Percentiles rank a stretch among this genome's conserved stretches.
Evolutionary conservation across 371 early-diverging fungal species (phyloP).

Genomic region (Lichtheimia ramosa): DNA sequence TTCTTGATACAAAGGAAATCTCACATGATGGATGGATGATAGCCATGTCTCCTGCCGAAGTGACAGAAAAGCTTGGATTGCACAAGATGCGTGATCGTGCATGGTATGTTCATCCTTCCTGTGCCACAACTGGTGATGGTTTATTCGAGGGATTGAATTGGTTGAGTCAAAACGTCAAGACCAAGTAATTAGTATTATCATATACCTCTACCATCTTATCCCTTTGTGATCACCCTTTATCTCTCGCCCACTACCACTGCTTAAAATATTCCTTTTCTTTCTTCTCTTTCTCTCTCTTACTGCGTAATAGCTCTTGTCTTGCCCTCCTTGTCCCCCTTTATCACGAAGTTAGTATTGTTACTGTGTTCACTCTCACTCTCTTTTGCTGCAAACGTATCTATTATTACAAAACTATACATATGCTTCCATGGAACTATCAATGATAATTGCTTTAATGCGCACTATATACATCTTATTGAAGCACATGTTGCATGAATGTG

Average conservation of each 20-base stretch:
- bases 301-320: conserved; percentile 1
- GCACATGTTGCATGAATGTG: no score
- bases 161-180: conserved; percentile 86
- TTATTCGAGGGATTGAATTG: conserved; percentile 87
- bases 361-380: not conserved
- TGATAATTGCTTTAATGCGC: no score
- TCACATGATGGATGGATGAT: conserved; percentile 1
- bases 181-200: conserved; percentile 33
- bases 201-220: conserved; percentile 5
- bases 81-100: conserved; percentile 75
- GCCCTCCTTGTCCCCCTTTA: not conserved
- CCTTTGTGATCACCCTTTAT: not conserved
- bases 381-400: not conserved
- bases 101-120: conserved; percentile 87
- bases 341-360: not conserved
- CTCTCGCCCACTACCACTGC: not conserved
- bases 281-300: not conserved
- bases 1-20: not conserved
- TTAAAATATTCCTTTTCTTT: not conserved
- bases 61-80: conserved; percentile 78
- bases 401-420: conserved; percentile 2
- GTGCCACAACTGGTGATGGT: conserved; percentile 87
- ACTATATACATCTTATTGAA: no score
- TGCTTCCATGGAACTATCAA: no score
- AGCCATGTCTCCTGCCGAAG: conserved; percentile 79